Evolutionary conservation across 768 basidiomycete species (phyloP).

Genomic region (Amanita exitialis): DNA sequence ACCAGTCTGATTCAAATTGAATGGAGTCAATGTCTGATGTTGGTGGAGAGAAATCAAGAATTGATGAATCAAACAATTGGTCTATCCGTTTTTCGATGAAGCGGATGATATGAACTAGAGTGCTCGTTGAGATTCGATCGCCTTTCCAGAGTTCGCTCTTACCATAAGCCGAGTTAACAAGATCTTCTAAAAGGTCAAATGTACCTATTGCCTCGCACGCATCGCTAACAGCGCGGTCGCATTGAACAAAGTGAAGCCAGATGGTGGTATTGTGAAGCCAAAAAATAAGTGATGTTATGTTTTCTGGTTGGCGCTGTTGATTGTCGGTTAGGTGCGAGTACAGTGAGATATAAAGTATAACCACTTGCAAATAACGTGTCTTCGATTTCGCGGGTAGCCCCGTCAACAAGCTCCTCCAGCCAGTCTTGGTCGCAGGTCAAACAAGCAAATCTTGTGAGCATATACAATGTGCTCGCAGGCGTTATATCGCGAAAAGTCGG

Average conservation of each 20-base stretch:
- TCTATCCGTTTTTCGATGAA: slow-evolving; percentile 87
- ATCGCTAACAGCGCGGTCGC: slow-evolving; percentile 68
- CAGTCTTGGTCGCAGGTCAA: slow-evolving; percentile 84
- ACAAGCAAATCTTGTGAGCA: slow-evolving; percentile 89
- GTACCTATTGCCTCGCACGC: slow-evolving; percentile 80
- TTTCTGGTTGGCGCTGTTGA: slow-evolving; percentile 67
- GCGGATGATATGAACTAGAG: slow-evolving; percentile 86
- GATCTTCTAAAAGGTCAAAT: slow-evolving; percentile 81
- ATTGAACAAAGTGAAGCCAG: slow-evolving; percentile 86
- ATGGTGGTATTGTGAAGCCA: slow-evolving; percentile 92
- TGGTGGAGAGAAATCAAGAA: slow-evolving; percentile 78
- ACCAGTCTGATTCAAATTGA: slow-evolving; percentile 97
- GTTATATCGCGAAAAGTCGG: slow-evolving; percentile 67
- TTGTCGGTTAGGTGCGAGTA: slow-evolving; percentile 8
- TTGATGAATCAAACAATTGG: slow-evolving; percentile 65
- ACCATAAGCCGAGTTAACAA: slow-evolving; percentile 94
- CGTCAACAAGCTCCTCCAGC: slow-evolving; percentile 88
- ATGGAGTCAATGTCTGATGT: slow-evolving; percentile 71
- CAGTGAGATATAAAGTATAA: neutral
- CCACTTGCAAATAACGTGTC: slow-evolving; percentile 80
- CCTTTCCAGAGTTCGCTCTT: slow-evolving; percentile 10
- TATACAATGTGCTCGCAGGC: slow-evolving; percentile 86
- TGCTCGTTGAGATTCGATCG: slow-evolving; percentile 5
- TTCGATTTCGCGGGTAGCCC: slow-evolving; percentile 88
- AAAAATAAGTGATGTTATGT: slow-evolving; percentile 79